A percentile compares a stretch with the other conserved stretches of the same genome.
Evolutionary conservation across 2,329 filamentous ascomycete species (phyloP).

Genomic region (Aureobasidium sp.): DNA sequence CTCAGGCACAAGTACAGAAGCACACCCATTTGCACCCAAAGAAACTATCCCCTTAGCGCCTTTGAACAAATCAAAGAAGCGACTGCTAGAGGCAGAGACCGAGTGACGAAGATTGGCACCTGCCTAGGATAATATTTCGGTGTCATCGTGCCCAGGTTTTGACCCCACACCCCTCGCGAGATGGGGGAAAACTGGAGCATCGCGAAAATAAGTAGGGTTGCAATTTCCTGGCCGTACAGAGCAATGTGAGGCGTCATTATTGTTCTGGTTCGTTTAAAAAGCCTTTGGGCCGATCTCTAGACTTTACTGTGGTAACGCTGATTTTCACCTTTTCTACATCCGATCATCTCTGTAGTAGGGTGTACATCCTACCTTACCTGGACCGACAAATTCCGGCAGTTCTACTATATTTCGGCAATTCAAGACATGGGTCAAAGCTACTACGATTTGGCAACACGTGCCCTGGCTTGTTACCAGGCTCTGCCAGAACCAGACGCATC

Average conservation of each 20-base stretch:
- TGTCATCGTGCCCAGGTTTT: conserved; percentile 6
- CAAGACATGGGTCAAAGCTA: conserved; percentile 6
- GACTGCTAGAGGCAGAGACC: background rate
- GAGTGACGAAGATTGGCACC: background rate
- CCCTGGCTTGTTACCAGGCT: conserved; percentile 2
- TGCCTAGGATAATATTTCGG: background rate
- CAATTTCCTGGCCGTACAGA: conserved; percentile 7
- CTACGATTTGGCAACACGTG: conserved; percentile 7
- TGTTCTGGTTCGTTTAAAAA: background rate
- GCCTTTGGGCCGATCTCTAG: background rate
- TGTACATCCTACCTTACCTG: background rate
- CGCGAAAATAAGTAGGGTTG: conserved; percentile 16
- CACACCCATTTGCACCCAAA: background rate
- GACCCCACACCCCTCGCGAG: conserved; percentile 12
- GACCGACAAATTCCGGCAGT: background rate
- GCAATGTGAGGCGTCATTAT: conserved; percentile 6
- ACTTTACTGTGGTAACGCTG: background rate
- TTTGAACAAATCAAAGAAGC: background rate
- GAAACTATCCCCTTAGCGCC: too few species aligned
- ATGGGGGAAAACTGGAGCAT: conserved; percentile 12
- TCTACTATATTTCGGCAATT: background rate
- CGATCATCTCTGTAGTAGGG: background rate
- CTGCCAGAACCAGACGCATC: conserved; percentile 7
- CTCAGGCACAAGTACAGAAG: background rate
- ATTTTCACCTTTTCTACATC: background rate